Evolutionary conservation across 805 yeast species (phyloP).

Genomic region (Candida montana): DNA sequence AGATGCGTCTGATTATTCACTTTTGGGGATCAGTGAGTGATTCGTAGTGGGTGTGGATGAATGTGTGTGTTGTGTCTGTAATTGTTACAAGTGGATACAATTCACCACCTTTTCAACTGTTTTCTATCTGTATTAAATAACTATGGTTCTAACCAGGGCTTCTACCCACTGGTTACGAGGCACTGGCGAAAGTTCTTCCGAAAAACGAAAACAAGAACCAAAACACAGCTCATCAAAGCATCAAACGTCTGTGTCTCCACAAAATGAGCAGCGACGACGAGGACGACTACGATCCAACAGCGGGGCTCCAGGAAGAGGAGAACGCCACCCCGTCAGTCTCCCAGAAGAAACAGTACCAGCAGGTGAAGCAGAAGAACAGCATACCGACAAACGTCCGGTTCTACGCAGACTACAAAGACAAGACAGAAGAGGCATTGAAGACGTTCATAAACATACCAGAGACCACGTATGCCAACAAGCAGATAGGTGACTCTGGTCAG

Average conservation of each 20-base stretch:
- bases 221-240: too few species aligned
- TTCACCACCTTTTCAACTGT: too few species aligned
- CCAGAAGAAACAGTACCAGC: constrained; percentile 12
- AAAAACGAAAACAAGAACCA: too few species aligned
- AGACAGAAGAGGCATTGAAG: constrained; percentile 61
- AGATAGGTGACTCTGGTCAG: constrained; percentile 61
- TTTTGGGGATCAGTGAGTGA: background rate
- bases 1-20: constrained; percentile 1
- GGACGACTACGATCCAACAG: constrained; percentile 16
- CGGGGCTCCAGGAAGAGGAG: constrained; percentile 1
- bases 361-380: constrained; percentile 14
- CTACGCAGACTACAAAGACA: constrained; percentile 40
- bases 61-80: too few species aligned
- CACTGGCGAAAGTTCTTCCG: too few species aligned
- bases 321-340: constrained; percentile 7
- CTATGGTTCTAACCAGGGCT: too few species aligned
- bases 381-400: constrained; percentile 19
- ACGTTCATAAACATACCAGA: constrained; percentile 52
- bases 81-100: too few species aligned
- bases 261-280: constrained; percentile 10
- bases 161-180: too few species aligned
- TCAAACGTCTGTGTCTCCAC: too few species aligned
- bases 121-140: too few species aligned
- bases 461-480: constrained; percentile 58
- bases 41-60: too few species aligned